These are phyloP conservation scores for Cornus suecica DNA, from an alignment of 148 eudicot species.

Conservation along the genomic window DNA sequence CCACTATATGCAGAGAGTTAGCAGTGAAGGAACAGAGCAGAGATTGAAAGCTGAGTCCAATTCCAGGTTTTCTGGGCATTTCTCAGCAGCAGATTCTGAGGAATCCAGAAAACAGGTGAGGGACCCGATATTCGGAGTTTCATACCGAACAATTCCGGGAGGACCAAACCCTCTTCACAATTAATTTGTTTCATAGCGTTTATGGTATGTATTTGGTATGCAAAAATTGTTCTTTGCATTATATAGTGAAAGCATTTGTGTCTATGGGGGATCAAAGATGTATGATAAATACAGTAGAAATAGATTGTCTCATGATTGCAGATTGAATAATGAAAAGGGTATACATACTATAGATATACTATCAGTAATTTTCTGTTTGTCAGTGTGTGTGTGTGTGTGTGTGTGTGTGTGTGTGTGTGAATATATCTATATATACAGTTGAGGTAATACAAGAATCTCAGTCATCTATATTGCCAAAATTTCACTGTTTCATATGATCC, in stretches of 20 bases:
- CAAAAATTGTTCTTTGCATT: slow-evolving; percentile 14
- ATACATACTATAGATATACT: no score
- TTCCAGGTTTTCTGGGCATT: slow-evolving; percentile 24
- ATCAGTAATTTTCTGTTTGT: no score
- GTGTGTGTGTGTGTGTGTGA: not conserved
- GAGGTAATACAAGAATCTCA: not conserved
- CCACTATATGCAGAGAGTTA: slow-evolving; percentile 19
- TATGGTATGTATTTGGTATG: not conserved
- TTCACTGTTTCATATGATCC: not conserved
- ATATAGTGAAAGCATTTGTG: slow-evolving; percentile 6
- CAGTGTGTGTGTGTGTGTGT: not conserved
- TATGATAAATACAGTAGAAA: not conserved
- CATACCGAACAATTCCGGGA: slow-evolving; percentile 44
- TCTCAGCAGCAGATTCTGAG: slow-evolving; percentile 25
- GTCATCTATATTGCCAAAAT: slow-evolving; percentile 7
- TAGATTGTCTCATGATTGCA: slow-evolving; percentile 4
- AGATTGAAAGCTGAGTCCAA: not conserved
- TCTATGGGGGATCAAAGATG: not conserved
- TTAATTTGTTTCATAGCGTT: slow-evolving; percentile 23
- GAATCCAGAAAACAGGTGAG: slow-evolving; percentile 12
- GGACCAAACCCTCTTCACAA: slow-evolving; percentile 91
- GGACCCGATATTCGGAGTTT: slow-evolving; percentile 26
- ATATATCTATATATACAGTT: no score
- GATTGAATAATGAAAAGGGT: not conserved
- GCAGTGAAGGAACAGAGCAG: slow-evolving; percentile 2